A percentile compares a stretch with the other conserved stretches of the same genome.
Evolutionary conservation across 805 yeast genomes (phyloP).

Genomic region (Ogataea henricii): DNA sequence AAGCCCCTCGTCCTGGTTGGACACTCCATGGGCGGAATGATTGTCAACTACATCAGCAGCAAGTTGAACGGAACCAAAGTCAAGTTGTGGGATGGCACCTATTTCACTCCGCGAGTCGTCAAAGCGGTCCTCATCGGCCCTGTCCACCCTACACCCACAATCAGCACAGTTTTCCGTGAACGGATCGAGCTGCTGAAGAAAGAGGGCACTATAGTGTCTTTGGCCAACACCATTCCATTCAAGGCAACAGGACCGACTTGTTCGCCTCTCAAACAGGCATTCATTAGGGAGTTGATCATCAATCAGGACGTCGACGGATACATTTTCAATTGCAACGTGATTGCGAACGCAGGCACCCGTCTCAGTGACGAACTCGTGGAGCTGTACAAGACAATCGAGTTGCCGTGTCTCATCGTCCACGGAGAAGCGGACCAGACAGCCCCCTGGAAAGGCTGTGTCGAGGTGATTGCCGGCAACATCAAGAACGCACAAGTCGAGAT

Average conservation of each 20-base stretch:
- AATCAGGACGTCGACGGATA: conserved; percentile 14
- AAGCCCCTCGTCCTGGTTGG: conserved; percentile 17
- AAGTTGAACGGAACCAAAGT: conserved; percentile 5
- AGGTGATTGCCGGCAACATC: conserved; percentile 11
- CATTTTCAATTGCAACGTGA: conserved; percentile 16
- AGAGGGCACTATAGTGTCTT: not conserved
- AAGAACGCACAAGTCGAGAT: not conserved
- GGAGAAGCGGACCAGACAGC: conserved; percentile 17
- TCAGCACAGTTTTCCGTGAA: conserved; percentile 11
- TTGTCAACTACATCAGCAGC: conserved; percentile 15
- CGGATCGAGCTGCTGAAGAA: conserved; percentile 7
- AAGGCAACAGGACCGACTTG: conserved; percentile 17
- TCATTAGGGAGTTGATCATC: conserved; percentile 13
- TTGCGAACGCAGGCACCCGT: conserved; percentile 10
- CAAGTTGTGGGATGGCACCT: conserved; percentile 5
- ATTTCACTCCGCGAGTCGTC: conserved; percentile 4
- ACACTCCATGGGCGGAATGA: conserved; percentile 23
- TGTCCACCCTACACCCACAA: conserved; percentile 15
- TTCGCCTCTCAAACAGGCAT: conserved; percentile 11
- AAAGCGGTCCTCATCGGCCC: conserved; percentile 17
- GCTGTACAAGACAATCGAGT: conserved; percentile 8
- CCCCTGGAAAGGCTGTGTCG: conserved; percentile 15
- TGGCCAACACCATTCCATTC: conserved; percentile 16
- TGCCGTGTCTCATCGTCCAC: conserved; percentile 13
- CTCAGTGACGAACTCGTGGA: conserved; percentile 6